phyloP scores from a whole-genome alignment of 805 yeast species.

The Lipomyces chichibuensis region DNA sequence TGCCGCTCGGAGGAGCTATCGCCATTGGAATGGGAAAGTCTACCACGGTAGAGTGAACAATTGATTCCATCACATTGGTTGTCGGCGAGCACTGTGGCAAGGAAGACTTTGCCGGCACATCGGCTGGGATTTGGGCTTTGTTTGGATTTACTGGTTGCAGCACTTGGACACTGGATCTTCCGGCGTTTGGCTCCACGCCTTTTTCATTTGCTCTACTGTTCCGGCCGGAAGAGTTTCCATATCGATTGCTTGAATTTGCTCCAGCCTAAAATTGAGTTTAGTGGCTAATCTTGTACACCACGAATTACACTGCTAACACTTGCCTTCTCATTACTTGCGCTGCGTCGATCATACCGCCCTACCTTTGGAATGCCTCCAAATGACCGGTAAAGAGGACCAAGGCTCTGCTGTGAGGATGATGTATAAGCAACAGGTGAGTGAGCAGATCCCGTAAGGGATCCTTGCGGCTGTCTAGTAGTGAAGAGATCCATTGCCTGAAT shows the following conservation, averaged over 20 bases:
- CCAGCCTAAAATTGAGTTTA: not conserved
- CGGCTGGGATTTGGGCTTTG: not conserved
- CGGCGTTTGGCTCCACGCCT: not conserved
- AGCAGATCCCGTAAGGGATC: slow-evolving; percentile 3
- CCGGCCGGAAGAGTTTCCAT: not conserved
- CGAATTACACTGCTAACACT: not conserved
- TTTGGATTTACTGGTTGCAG: not conserved
- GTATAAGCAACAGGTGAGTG: slow-evolving; percentile 5
- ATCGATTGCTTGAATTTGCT: not conserved
- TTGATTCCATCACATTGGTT: not conserved
- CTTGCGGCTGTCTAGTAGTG: slow-evolving; percentile 8
- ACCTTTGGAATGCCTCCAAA: slow-evolving; percentile 1
- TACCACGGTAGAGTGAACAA: not conserved
- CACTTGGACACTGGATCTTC: not conserved
- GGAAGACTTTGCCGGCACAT: not conserved
- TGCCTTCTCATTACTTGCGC: not conserved
- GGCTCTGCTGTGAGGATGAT: slow-evolving; percentile 10
- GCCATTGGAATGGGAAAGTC: slow-evolving; percentile 30
- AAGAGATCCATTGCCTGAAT: slow-evolving; percentile 13
- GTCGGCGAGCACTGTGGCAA: slow-evolving; percentile 2
- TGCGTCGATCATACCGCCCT: slow-evolving; percentile 9
- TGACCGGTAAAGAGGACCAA: slow-evolving; percentile 6
- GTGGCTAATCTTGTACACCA: not conserved
- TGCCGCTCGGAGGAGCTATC: slow-evolving; percentile 23
- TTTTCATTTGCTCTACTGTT: not conserved